Conservation (phyloP, 1,139 yeast genomes). For the Scheffersomyces illinoinensis region DNA sequence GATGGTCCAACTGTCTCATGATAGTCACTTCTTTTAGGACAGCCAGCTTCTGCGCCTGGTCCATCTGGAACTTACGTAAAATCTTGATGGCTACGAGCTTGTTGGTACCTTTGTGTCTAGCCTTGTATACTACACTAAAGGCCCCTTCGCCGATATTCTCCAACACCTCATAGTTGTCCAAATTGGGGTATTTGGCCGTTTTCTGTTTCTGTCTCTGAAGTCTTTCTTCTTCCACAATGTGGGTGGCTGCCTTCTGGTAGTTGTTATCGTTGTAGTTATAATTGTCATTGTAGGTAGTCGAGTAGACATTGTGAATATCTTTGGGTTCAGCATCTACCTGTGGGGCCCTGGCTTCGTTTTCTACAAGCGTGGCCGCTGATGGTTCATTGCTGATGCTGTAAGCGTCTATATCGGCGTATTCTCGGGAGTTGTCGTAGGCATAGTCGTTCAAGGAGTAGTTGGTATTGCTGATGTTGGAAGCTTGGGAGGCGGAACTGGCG, state of each 20-base stretch:
- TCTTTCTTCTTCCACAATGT: constrained; percentile 64
- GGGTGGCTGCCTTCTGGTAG: constrained; percentile 56
- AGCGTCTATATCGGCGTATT: background rate
- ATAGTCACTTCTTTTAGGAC: constrained; percentile 60
- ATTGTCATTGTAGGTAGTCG: constrained; percentile 8
- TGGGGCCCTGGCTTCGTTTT: background rate
- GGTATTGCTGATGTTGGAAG: background rate
- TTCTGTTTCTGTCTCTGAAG: constrained; percentile 34
- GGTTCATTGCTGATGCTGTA: constrained; percentile 1
- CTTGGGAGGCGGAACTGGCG: background rate
- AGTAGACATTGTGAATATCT: background rate
- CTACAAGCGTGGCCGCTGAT: background rate
- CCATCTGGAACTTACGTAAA: constrained; percentile 57
- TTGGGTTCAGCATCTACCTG: constrained; percentile 2
- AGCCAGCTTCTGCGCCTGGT: constrained; percentile 51
- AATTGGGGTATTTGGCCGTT: constrained; percentile 43
- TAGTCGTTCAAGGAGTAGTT: constrained; percentile 1
- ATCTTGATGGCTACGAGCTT: constrained; percentile 62
- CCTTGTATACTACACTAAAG: constrained; percentile 84
- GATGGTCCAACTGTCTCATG: constrained; percentile 54
- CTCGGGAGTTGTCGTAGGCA: background rate
- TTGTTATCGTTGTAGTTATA: constrained; percentile 5
- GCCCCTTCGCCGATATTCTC: constrained; percentile 79
- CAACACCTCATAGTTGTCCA: constrained; percentile 46
- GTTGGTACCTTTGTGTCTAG: constrained; percentile 43